These are phyloP conservation scores for Penicillium expansum DNA, from an alignment of 2,329 filamentous ascomycete species.

Conservation along the genomic window DNA sequence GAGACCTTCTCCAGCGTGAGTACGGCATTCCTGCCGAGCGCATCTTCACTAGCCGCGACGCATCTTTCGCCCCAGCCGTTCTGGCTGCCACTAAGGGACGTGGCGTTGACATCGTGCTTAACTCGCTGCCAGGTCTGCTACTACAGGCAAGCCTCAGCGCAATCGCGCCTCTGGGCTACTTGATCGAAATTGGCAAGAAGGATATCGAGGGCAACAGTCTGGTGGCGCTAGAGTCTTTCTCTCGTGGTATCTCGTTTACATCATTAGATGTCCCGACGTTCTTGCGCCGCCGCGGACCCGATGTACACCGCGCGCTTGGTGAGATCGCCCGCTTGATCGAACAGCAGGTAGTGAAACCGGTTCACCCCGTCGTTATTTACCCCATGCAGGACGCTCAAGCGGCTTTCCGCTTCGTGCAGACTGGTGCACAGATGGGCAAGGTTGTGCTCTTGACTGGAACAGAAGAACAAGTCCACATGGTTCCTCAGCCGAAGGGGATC, in stretches of 20 bases:
- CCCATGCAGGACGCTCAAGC: slow-evolving; percentile 29
- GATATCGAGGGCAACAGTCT: neutral
- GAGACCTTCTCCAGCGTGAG: neutral
- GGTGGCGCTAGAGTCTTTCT: neutral
- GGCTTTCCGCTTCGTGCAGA: slow-evolving; percentile 44
- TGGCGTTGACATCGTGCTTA: slow-evolving; percentile 5
- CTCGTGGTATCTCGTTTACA: neutral
- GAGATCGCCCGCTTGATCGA: neutral
- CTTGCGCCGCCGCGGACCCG: neutral
- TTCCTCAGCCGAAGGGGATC: neutral
- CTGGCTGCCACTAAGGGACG: neutral
- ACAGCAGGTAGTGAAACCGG: neutral
- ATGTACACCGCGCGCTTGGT: neutral
- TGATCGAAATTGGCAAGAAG: neutral
- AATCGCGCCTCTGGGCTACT: neutral
- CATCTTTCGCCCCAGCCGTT: neutral
- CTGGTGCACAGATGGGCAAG: slow-evolving; percentile 45
- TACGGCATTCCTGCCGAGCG: neutral
- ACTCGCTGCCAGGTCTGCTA: neutral
- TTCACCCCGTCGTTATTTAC: slow-evolving; percentile 12
- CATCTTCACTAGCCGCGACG: neutral
- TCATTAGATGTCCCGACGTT: neutral
- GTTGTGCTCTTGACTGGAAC: slow-evolving; percentile 29
- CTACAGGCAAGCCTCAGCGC: neutral
- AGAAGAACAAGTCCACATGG: neutral